phyloP scores from a whole-genome alignment of 176 grass and related monocot species.

The Phoenix roebelenii region DNA sequence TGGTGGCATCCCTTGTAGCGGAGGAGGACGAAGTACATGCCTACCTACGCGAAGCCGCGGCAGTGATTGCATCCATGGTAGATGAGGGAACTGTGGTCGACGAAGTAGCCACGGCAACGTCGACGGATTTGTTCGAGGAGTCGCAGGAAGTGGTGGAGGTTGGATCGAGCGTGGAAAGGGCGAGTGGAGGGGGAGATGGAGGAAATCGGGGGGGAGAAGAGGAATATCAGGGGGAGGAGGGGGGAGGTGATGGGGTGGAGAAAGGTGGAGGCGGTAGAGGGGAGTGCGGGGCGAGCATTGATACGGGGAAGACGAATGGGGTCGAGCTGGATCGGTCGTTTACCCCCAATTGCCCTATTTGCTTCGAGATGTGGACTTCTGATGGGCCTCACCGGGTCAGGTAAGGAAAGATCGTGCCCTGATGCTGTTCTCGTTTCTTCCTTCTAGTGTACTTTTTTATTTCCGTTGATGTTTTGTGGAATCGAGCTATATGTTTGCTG shows the following conservation, averaged over 20 bases:
- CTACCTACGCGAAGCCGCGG: background rate
- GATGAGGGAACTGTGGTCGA: background rate
- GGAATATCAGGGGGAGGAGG: constrained; percentile 15
- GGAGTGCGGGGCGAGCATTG: background rate
- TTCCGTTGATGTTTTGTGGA: background rate
- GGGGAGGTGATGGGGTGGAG: background rate
- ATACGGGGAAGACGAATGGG: too few relatives aligned
- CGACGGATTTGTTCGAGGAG: too few relatives aligned
- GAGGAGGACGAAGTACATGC: too few relatives aligned
- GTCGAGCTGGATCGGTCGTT: constrained; percentile 17
- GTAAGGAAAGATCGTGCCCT: constrained; percentile 18
- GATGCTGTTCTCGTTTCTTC: background rate
- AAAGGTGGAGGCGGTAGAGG: constrained; percentile 1
- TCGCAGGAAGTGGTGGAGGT: background rate
- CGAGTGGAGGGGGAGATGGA: constrained; percentile 2
- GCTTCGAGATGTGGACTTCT: constrained; percentile 57
- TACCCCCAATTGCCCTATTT: constrained; percentile 59
- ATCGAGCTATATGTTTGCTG: background rate
- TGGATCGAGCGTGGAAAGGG: background rate
- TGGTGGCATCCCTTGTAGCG: too few relatives aligned
- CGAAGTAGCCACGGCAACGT: too few relatives aligned
- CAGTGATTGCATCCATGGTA: background rate
- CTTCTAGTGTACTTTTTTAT: background rate
- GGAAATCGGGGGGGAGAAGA: constrained; percentile 11
- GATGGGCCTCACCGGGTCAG: constrained; percentile 80